Base-by-base conservation (phyloP, 495 filamentous ascomycete genomes). In the Aspergillus wentii region DNA sequence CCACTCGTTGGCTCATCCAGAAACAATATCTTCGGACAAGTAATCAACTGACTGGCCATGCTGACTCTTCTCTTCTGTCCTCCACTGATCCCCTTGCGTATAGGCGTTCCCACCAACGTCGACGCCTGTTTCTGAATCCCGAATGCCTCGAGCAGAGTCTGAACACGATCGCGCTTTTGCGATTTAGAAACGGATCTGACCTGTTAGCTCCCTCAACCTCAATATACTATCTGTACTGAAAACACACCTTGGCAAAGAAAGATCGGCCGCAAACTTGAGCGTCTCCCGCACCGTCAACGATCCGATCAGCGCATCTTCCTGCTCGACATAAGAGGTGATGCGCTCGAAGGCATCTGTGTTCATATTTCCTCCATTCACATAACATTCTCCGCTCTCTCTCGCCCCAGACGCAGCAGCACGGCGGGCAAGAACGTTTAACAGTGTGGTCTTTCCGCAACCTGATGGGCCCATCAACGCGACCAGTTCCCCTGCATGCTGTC, bases 1-100 rank as follows among this genome's bases (percentile, higher is more conserved):
- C 86, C 86, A 38, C 79, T 84, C 0, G 86, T 92, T 6, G 86
- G 86, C 53, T 90, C 86, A 54, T 92, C 86, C 33, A 92, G 48
- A 46, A 92, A 89, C 40, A 92, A 44, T 10, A 94, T 80, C 59
- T 81, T 82, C 0, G 86, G 86, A 35, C 68, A 73, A 8, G 86
- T 89, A 48, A 94, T 83, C 25, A 94, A 64, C 57, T 86, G 85
- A 41, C 80, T 80, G 1, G 85, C 85, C 6, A 90, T 79, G 41
- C 83, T 82, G n/a, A 86, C 62, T 8, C 86, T 68, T 5, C 84
- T 66, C 62, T 89, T 90, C 60, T 94, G 85, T 3, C 86, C 86
- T 29, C 86, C 85, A 50, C 75, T 81, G 39, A 91, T 77, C 5
- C 86, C 86, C 58, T 88, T 90, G 0, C 78, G 65, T 36, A 90